Percentiles rank a stretch among this genome's conserved stretches.
These are phyloP conservation scores for Candida mesenterica DNA, from an alignment of 1,139 yeast genomes.

Conservation along the genomic window DNA sequence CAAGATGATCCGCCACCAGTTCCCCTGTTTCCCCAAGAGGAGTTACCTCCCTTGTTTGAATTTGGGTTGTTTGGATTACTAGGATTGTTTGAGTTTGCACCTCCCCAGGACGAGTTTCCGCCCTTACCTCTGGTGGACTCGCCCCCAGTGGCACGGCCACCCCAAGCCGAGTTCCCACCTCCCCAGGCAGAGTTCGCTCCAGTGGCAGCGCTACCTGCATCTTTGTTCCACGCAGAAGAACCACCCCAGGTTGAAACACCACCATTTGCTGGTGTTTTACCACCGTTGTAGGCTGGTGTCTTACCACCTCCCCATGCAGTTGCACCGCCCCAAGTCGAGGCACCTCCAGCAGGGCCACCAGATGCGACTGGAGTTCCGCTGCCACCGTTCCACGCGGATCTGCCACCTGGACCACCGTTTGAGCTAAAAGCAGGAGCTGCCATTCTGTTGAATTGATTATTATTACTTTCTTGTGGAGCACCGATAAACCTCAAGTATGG, in stretches of 20 bases:
- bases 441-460: conserved; percentile 26
- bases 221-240: conserved; percentile 10
- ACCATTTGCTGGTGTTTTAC: conserved; percentile 27
- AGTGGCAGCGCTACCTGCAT: not conserved
- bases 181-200: conserved; percentile 18
- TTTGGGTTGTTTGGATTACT: not conserved
- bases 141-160: conserved; percentile 26
- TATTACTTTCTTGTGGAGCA: conserved; percentile 19
- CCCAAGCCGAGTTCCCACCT: conserved; percentile 43
- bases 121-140: conserved; percentile 22
- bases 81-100: not conserved
- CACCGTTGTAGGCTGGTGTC: conserved; percentile 28
- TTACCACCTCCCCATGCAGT: conserved; percentile 49
- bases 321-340: conserved; percentile 49
- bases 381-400: conserved; percentile 47
- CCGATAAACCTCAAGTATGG: conserved; percentile 81
- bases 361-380: conserved; percentile 37
- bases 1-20: conserved; percentile 22
- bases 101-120: conserved; percentile 26
- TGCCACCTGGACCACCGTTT: conserved; percentile 37
- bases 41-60: conserved; percentile 15
- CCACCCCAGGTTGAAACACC: conserved; percentile 38
- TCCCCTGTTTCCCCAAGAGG: conserved; percentile 29
- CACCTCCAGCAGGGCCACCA: conserved; percentile 31
- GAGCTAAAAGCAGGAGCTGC: conserved; percentile 44